Conservation (phyloP, 306 rosid species). For the Mucuna pruriens region DNA sequence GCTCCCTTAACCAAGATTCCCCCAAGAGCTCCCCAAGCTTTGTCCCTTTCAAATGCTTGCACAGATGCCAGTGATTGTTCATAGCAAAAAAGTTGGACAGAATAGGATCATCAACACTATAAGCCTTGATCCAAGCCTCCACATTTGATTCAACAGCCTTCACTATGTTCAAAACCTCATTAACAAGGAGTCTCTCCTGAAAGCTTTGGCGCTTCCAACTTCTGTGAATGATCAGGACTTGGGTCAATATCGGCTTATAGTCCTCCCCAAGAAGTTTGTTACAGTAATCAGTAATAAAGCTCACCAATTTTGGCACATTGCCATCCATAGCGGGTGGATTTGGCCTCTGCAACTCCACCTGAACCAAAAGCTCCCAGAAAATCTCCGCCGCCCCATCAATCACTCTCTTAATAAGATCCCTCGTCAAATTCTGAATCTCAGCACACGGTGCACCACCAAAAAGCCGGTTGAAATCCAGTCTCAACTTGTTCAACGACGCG, state of each 20-base stretch:
- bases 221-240: slow-evolving; percentile 86
- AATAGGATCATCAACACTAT: slow-evolving; percentile 60
- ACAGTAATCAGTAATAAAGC: slow-evolving; percentile 85
- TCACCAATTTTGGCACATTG: slow-evolving; percentile 75
- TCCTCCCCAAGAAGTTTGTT: slow-evolving; percentile 88
- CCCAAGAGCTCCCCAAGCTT: slow-evolving; percentile 80
- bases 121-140: slow-evolving; percentile 86
- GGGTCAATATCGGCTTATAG: slow-evolving; percentile 88
- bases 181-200: slow-evolving; percentile 80
- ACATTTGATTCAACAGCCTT: slow-evolving; percentile 80
- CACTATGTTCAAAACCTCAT: slow-evolving; percentile 66
- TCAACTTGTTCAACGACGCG: slow-evolving; percentile 89
- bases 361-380: slow-evolving; percentile 90
- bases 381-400: slow-evolving; percentile 93
- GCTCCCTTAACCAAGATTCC: slow-evolving; percentile 71
- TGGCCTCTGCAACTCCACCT: slow-evolving; percentile 89
- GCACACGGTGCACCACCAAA: slow-evolving; percentile 87
- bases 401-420: slow-evolving; percentile 93
- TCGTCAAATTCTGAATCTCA: slow-evolving; percentile 92
- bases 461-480: slow-evolving; percentile 91
- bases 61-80: slow-evolving; percentile 93
- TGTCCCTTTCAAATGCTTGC: slow-evolving; percentile 85
- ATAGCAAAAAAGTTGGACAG: slow-evolving; percentile 78
- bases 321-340: slow-evolving; percentile 90
- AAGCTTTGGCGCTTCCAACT: slow-evolving; percentile 93